Conservation (phyloP, 2,329 filamentous ascomycete species). For the Diaporthe sp. region DNA sequence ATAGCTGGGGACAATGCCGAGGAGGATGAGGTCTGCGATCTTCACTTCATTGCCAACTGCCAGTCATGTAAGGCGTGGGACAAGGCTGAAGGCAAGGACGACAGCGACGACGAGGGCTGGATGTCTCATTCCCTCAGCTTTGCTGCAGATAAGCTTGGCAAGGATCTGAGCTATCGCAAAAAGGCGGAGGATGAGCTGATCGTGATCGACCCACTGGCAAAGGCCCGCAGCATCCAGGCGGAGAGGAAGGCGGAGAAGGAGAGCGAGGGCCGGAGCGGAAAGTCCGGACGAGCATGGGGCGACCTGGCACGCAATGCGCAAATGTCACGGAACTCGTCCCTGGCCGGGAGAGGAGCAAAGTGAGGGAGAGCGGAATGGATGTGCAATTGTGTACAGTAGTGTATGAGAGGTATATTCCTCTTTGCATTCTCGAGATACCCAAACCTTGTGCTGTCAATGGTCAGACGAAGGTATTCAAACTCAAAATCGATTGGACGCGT, state of each 20-base stretch:
- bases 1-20: constrained; percentile 55
- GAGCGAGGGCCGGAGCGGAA: constrained; percentile 64
- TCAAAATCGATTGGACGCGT: background rate
- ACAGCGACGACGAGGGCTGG: constrained; percentile 79
- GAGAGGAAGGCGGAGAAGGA: constrained; percentile 67
- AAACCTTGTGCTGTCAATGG: background rate
- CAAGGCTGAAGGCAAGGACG: constrained; percentile 65
- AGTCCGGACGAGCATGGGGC: constrained; percentile 66
- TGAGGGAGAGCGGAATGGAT: constrained; percentile 46
- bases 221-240: constrained; percentile 78
- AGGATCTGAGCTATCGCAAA: constrained; percentile 89
- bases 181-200: constrained; percentile 92
- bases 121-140: constrained; percentile 89
- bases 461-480: constrained; percentile 7
- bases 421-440: constrained; percentile 28
- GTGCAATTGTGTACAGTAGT: background rate
- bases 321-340: constrained; percentile 64
- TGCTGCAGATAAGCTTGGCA: constrained; percentile 89
- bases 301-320: constrained; percentile 70
- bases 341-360: constrained; percentile 69
- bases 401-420: background rate
- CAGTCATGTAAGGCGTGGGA: constrained; percentile 93
- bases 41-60: constrained; percentile 96
- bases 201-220: constrained; percentile 92
- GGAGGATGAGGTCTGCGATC: constrained; percentile 84